These are phyloP conservation scores for Ogataea siamensis DNA, from an alignment of 805 yeast species.

Conservation along the genomic window DNA sequence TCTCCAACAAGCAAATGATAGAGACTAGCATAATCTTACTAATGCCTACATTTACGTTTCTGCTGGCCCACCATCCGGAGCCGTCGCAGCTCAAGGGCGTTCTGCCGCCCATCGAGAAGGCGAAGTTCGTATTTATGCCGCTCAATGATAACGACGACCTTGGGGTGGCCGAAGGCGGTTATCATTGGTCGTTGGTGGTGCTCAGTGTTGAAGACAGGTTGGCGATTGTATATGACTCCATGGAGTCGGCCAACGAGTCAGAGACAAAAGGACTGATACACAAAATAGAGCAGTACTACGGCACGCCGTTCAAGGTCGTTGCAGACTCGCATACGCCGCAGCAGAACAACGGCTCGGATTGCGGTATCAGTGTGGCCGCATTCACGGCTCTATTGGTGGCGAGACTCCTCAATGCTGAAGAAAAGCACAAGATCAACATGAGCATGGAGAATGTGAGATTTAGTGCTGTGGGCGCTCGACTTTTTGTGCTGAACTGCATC, in stretches of 20 bases:
- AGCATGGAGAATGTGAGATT: conserved; percentile 40
- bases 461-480: conserved; percentile 48
- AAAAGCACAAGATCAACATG: conserved; percentile 36
- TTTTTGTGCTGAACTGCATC: conserved; percentile 40
- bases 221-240: conserved; percentile 59
- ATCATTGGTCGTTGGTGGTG: conserved; percentile 72
- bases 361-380: conserved; percentile 50
- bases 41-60: conserved; percentile 63
- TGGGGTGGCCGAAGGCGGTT: conserved; percentile 61
- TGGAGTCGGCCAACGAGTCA: conserved; percentile 42
- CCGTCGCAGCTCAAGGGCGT: conserved; percentile 42
- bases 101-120: conserved; percentile 42
- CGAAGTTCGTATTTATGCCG: conserved; percentile 61
- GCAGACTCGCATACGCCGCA: conserved; percentile 45
- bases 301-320: conserved; percentile 20
- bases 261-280: conserved; percentile 35
- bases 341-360: conserved; percentile 64
- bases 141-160: conserved; percentile 63
- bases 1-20: conserved; percentile 23
- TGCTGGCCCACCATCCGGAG: conserved; percentile 51
- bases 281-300: conserved; percentile 33
- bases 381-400: conserved; percentile 37
- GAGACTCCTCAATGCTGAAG: conserved; percentile 32
- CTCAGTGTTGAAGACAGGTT: conserved; percentile 46
- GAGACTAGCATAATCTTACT: conserved; percentile 39